A percentile compares a stretch with the other conserved stretches of the same genome.
phyloP scores from a whole-genome alignment of 345 rosid genomes.

The Hibiscus tridactylites region DNA sequence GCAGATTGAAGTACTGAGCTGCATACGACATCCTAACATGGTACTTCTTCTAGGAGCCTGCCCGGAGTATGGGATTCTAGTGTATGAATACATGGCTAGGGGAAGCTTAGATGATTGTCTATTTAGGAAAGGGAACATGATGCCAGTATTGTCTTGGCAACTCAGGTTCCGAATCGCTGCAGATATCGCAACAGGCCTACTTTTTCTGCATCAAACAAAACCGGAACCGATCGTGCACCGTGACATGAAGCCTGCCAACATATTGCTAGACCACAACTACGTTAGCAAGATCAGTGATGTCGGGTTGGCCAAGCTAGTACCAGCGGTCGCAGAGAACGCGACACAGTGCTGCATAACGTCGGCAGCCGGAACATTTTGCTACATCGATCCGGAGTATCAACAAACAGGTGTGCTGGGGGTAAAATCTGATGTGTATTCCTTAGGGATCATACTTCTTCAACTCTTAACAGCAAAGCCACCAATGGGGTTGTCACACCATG shows the following conservation, averaged over 20 bases:
- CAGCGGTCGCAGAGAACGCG: constrained; percentile 65
- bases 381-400: constrained; percentile 94
- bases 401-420: constrained; percentile 92
- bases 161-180: constrained; percentile 79
- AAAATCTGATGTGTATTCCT: constrained; percentile 83
- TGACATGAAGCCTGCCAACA: constrained; percentile 88
- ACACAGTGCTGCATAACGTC: constrained; percentile 69
- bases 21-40: constrained; percentile 94
- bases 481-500: constrained; percentile 52
- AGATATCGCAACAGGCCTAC: constrained; percentile 72
- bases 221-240: constrained; percentile 98
- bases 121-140: constrained; percentile 31
- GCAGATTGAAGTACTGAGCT: constrained; percentile 84
- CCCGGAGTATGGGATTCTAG: constrained; percentile 80
- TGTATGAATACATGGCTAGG: constrained; percentile 81
- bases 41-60: constrained; percentile 94
- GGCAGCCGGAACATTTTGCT: constrained; percentile 86
- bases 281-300: constrained; percentile 83
- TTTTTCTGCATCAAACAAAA: constrained; percentile 89
- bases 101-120: constrained; percentile 89
- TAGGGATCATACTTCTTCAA: constrained; percentile 80
- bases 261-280: constrained; percentile 74
- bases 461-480: constrained; percentile 70
- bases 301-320: constrained; percentile 81
- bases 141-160: constrained; percentile 76